Evolutionary conservation across 2,329 filamentous ascomycete species (phyloP), one percentile per base, ranked within the genome.

Genomic region (Aspergillus sp.): DNA sequence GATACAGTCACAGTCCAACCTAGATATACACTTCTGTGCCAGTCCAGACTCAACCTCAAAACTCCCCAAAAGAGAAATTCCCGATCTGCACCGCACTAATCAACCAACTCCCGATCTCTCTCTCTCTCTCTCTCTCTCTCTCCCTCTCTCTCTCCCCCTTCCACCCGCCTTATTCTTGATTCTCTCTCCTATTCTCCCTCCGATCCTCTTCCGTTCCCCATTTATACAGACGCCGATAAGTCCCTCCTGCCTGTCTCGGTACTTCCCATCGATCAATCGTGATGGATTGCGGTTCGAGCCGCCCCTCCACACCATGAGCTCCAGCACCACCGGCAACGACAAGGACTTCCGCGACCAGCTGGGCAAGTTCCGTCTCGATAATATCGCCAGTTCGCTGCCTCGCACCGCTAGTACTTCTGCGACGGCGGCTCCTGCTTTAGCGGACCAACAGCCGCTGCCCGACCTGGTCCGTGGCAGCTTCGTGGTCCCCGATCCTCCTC

Each of bases 331-430:
- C 46, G 34, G 50, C 42, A 53, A 50, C 43, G 59, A 60, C 48
- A 60, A 62, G 51, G 57, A 62, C n/a, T 63, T 63, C 45, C 60
- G 60, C 38, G 60, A 58, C 35, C 61, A 63, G 48, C 56, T 63
- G 51, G 61, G 61, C 47, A 62, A 62, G 43, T 64, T 64, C 46
- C 61, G 61, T 38, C 50, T 64, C 43, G 60, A 60, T 19, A 52
- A 56, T 12, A 46, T 48, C 26, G 50, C 45, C 12, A 43, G 45
- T 44, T 44, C 46, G 34, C 36, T 49, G 38, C 40, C 39, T 30
- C 40, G 34, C 29, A 12, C 36, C 12, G 29, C 35, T 2, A 47
- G 34, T 39, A 9, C 45, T 46, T 29, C 34, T 34, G 33, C 43
- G 35, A 4, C 32, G n/a, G 26, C 30, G 3, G 7, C 7, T 43